Evolutionary conservation across 2,329 filamentous ascomycete genomes (phyloP).

Genomic region (Exophiala phaeomuriformis): DNA sequence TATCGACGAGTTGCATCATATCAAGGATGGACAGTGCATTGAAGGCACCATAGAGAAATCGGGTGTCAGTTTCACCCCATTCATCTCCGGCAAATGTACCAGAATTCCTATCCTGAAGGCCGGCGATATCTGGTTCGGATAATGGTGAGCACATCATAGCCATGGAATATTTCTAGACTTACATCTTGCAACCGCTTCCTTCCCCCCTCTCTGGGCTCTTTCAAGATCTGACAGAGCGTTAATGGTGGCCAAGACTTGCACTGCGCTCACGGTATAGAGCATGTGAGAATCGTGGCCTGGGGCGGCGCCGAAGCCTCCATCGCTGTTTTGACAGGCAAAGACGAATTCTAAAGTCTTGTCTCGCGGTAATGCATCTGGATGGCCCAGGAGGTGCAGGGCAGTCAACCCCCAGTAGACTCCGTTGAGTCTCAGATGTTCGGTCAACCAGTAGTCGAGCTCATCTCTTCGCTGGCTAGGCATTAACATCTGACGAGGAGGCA

Average conservation of each 20-base stretch:
- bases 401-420: slow-evolving; percentile 95
- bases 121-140: slow-evolving; percentile 58
- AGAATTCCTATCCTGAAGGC: slow-evolving; percentile 68
- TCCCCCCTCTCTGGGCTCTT: slow-evolving; percentile 62
- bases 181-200: slow-evolving; percentile 71
- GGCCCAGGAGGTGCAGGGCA: slow-evolving; percentile 74
- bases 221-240: slow-evolving; percentile 82
- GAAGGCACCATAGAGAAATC: slow-evolving; percentile 85
- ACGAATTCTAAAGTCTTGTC: slow-evolving; percentile 82
- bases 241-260: slow-evolving; percentile 83
- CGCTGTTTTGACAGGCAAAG: slow-evolving; percentile 84
- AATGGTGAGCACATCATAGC: not conserved
- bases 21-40: slow-evolving; percentile 81
- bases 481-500: slow-evolving; percentile 29
- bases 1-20: slow-evolving; percentile 64
- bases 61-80: slow-evolving; percentile 93
- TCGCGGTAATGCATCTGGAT: slow-evolving; percentile 72
- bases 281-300: slow-evolving; percentile 94
- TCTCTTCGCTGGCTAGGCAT: slow-evolving; percentile 62
- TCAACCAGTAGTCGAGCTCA: slow-evolving; percentile 96
- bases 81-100: slow-evolving; percentile 91
- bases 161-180: slow-evolving; percentile 35
- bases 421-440: slow-evolving; percentile 89
- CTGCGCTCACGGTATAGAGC: slow-evolving; percentile 88
- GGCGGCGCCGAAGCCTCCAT: slow-evolving; percentile 86